These are phyloP conservation scores for Lipomyces spencermartinsiae DNA, from an alignment of 805 yeast species.

Conservation along the genomic window DNA sequence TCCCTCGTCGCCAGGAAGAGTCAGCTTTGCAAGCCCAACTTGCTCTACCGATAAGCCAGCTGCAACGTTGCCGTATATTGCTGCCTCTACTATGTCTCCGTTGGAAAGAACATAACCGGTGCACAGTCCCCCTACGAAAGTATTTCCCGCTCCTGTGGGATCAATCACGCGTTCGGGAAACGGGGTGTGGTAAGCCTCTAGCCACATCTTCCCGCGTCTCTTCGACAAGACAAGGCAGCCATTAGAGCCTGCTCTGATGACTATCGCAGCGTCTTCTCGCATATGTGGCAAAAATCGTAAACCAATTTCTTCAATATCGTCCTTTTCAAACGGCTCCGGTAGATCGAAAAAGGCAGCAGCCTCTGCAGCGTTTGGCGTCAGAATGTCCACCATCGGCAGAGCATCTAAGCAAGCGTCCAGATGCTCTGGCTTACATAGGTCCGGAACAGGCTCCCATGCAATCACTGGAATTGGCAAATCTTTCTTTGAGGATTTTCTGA, in stretches of 20 bases:
- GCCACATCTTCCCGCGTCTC: slow-evolving; percentile 50
- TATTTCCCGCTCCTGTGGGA: slow-evolving; percentile 95
- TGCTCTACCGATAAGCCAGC: slow-evolving; percentile 85
- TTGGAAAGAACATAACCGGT: slow-evolving; percentile 58
- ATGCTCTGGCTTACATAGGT: slow-evolving; percentile 63
- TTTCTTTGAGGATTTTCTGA: neutral
- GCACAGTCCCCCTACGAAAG: slow-evolving; percentile 82
- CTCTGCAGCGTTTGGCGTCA: slow-evolving; percentile 87
- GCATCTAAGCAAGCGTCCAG: slow-evolving; percentile 49
- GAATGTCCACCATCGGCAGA: slow-evolving; percentile 57
- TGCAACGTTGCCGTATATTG: slow-evolving; percentile 73
- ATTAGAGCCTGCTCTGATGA: slow-evolving; percentile 74
- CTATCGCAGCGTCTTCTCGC: slow-evolving; percentile 55
- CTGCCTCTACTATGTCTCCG: slow-evolving; percentile 55
- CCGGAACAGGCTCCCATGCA: slow-evolving; percentile 90
- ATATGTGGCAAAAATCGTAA: slow-evolving; percentile 51
- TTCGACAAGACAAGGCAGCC: slow-evolving; percentile 64
- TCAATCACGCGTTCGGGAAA: slow-evolving; percentile 64
- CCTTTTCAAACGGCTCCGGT: slow-evolving; percentile 50
- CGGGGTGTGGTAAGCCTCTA: slow-evolving; percentile 73
- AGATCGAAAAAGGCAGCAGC: slow-evolving; percentile 68
- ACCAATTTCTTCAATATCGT: slow-evolving; percentile 55
- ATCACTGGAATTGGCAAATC: slow-evolving; percentile 44
- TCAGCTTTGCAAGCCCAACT: slow-evolving; percentile 59
- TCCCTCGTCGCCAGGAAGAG: slow-evolving; percentile 20